These are phyloP conservation scores for Singerocomus rubriflavus DNA, from an alignment of 1,284 basidiomycete genomes.

Conservation along the genomic window DNA sequence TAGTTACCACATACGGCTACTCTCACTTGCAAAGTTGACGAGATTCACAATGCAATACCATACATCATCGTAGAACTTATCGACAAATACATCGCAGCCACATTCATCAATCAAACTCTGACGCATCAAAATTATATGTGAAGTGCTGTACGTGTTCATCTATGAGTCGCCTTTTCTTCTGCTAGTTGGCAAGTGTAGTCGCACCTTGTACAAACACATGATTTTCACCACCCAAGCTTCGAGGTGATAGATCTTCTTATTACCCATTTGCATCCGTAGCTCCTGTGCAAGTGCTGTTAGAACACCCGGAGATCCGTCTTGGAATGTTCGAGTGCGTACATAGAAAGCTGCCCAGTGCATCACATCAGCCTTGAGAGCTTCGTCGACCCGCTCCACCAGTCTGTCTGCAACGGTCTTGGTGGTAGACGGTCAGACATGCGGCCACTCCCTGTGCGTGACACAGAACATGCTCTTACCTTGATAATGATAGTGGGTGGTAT, in stretches of 20 bases:
- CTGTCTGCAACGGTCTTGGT: slow-evolving; percentile 82
- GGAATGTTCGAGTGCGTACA: slow-evolving; percentile 45
- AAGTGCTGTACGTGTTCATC: slow-evolving; percentile 37
- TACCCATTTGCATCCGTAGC: slow-evolving; percentile 84
- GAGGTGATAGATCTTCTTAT: slow-evolving; percentile 94
- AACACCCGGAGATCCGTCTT: neutral
- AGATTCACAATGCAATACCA: neutral
- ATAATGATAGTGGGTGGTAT: slow-evolving; percentile 93
- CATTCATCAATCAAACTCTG: slow-evolving; percentile 47
- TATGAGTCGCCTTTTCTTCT: slow-evolving; percentile 16
- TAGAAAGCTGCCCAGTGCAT: slow-evolving; percentile 98
- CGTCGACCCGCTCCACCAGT: slow-evolving; percentile 77
- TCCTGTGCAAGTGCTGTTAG: slow-evolving; percentile 53
- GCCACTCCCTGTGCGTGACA: neutral
- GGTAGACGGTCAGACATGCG: slow-evolving; percentile 5
- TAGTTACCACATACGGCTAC: slow-evolving; percentile 23
- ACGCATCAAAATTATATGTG: slow-evolving; percentile 60
- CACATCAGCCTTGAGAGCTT: slow-evolving; percentile 83
- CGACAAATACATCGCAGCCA: neutral
- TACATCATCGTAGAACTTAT: neutral
- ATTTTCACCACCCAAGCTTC: slow-evolving; percentile 91
- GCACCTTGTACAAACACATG: slow-evolving; percentile 78
- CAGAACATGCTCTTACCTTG: slow-evolving; percentile 54
- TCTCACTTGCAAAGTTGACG: slow-evolving; percentile 12
- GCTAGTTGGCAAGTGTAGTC: slow-evolving; percentile 1